phyloP scores from a whole-genome alignment of 257 asterid genomes.

The Solanum megistacrolobum region DNA sequence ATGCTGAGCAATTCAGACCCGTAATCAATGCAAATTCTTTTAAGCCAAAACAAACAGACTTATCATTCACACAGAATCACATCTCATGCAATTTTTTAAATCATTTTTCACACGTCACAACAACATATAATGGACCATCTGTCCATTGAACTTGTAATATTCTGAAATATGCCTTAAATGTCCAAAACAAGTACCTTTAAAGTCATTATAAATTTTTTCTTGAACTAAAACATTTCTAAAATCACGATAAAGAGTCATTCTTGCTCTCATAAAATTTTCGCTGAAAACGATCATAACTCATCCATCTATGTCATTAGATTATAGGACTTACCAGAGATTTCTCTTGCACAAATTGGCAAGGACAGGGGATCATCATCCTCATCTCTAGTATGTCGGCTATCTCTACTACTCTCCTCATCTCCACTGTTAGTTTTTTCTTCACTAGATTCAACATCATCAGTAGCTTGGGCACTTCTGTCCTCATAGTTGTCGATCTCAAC shows the following conservation, averaged over 20 bases:
- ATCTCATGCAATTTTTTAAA: neutral
- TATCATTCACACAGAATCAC: neutral
- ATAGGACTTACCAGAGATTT: no score
- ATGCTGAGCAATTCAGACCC: neutral
- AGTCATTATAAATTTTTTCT: neutral
- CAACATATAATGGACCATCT: neutral
- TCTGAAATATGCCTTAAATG: neutral
- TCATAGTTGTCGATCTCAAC: no score
- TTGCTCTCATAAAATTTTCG: neutral
- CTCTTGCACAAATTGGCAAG: neutral
- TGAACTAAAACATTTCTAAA: neutral
- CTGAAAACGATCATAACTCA: neutral
- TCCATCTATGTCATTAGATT: neutral
- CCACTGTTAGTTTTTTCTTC: no score
- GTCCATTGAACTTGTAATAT: neutral
- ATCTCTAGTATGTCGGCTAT: no score
- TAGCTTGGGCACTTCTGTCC: no score
- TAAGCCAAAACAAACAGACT: neutral
- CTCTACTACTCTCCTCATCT: no score
- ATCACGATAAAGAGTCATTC: neutral
- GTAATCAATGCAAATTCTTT: neutral
- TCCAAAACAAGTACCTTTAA: neutral
- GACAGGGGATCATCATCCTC: no score
- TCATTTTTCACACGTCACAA: neutral
- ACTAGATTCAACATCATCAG: no score